Percentiles rank a stretch among this genome's conserved stretches.
phyloP scores from a whole-genome alignment of 352 stramenopile species.

The Phytopythium helicoides region DNA sequence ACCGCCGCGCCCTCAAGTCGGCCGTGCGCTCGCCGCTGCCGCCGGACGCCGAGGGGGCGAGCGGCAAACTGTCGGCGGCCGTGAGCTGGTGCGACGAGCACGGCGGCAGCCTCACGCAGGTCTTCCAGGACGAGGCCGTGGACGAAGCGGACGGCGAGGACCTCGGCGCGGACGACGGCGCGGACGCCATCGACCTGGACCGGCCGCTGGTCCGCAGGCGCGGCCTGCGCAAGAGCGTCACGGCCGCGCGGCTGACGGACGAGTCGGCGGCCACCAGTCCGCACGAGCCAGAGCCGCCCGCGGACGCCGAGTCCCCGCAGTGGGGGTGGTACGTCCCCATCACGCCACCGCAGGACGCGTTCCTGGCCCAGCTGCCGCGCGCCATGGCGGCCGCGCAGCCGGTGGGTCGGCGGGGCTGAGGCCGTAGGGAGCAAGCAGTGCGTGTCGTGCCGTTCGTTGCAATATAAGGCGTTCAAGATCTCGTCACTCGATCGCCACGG shows the following conservation, averaged over 20 bases:
- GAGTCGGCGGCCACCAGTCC: no score
- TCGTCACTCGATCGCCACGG: no score
- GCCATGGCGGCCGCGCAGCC: constrained; percentile 10
- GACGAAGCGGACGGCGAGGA: no score
- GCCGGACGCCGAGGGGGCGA: constrained; percentile 15
- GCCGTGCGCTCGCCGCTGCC: constrained; percentile 12
- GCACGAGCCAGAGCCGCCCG: constrained; percentile 12
- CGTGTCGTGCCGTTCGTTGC: no score
- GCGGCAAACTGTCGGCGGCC: constrained; percentile 44
- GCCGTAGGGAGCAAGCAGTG: no score
- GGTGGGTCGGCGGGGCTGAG: no score
- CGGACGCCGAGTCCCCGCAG: constrained; percentile 67
- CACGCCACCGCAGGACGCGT: constrained; percentile 72
- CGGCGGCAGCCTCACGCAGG: constrained; percentile 70
- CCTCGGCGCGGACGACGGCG: constrained; percentile 31
- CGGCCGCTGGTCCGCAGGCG: neutral
- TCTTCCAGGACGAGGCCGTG: constrained; percentile 70
- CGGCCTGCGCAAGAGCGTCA: constrained; percentile 23
- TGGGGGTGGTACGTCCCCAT: constrained; percentile 89
- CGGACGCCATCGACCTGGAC: constrained; percentile 14
- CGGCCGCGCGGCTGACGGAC: constrained; percentile 20
- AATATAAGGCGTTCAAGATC: neutral
- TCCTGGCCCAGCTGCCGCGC: constrained; percentile 19
- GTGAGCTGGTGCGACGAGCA: constrained; percentile 86
- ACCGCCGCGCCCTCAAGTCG: constrained; percentile 10